These are phyloP conservation scores for Plasmopara viticola DNA, from an alignment of 352 stramenopile genomes.

Conservation along the genomic window DNA sequence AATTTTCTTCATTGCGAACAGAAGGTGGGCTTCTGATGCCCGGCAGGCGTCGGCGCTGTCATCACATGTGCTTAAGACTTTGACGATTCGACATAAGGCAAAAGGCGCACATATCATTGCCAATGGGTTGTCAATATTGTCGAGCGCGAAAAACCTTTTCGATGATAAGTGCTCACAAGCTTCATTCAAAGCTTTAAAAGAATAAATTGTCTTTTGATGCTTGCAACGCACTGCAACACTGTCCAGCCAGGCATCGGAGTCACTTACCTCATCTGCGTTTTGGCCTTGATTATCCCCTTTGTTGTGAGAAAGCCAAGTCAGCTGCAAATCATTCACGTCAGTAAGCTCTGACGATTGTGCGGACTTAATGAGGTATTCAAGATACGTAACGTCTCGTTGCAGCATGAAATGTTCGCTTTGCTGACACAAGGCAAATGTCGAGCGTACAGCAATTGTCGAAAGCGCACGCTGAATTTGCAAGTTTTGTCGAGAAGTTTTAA, in stretches of 20 bases:
- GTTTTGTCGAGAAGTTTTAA: slow-evolving; percentile 17
- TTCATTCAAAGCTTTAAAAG: slow-evolving; percentile 31
- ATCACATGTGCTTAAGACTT: slow-evolving; percentile 32
- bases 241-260: slow-evolving; percentile 25
- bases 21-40: slow-evolving; percentile 41
- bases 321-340: slow-evolving; percentile 20
- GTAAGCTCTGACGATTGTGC: slow-evolving; percentile 10
- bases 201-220: slow-evolving; percentile 14
- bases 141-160: slow-evolving; percentile 37
- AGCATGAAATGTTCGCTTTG: slow-evolving; percentile 43
- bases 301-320: slow-evolving; percentile 25
- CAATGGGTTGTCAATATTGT: slow-evolving; percentile 13
- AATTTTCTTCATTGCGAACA: slow-evolving; percentile 64
- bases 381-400: slow-evolving; percentile 51
- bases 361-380: slow-evolving; percentile 52
- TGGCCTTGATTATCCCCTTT: not conserved
- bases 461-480: slow-evolving; percentile 34
- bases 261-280: slow-evolving; percentile 1
- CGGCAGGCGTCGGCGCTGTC: slow-evolving; percentile 5
- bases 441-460: slow-evolving; percentile 19
- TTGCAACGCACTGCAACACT: slow-evolving; percentile 26
- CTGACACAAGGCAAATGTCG: slow-evolving; percentile 59
- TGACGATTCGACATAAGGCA: slow-evolving; percentile 44
- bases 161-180: slow-evolving; percentile 44
- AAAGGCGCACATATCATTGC: slow-evolving; percentile 46